Conservation (phyloP, 371 early-diverging fungal genomes). For the Smittium mucronatum region DNA sequence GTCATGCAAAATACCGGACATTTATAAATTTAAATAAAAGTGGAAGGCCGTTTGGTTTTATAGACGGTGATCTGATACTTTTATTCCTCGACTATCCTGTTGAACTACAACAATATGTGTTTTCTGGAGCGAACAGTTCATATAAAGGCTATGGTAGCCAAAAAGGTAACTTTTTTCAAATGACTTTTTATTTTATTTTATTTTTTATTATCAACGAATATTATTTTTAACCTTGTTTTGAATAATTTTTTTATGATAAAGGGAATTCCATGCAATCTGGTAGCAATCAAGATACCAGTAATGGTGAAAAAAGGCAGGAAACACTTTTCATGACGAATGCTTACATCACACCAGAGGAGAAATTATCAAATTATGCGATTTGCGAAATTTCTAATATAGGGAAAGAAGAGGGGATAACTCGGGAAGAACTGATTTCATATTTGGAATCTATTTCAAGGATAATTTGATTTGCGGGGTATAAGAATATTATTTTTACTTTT, state of each 20-base stretch:
- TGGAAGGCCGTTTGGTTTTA: conserved; percentile 37
- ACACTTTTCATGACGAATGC: not conserved
- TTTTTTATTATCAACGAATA: too few relatives aligned
- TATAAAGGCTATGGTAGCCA: not conserved
- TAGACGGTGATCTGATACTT: conserved; percentile 87
- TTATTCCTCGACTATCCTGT: conserved; percentile 49
- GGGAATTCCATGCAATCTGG: too few relatives aligned
- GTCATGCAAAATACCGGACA: conserved; percentile 43
- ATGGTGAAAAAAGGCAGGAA: too few relatives aligned
- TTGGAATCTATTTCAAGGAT: conserved; percentile 10
- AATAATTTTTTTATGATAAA: too few relatives aligned
- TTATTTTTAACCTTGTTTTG: too few relatives aligned
- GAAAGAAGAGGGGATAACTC: conserved; percentile 3
- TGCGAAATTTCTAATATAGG: conserved; percentile 1
- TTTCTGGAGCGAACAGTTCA: conserved; percentile 13
- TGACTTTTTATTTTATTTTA: too few relatives aligned
- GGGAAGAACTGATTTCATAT: conserved; percentile 3
- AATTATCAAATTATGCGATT: conserved; percentile 1
- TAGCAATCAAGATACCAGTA: too few relatives aligned
- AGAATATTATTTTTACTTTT: too few relatives aligned
- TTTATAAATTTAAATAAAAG: conserved; percentile 43
- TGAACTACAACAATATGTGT: conserved; percentile 25
- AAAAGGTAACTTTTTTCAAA: conserved; percentile 2
- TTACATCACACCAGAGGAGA: not conserved
- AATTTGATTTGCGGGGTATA: too few relatives aligned